Base-by-base conservation (phyloP, 345 rosid species). In the Moringa oleifera region DNA sequence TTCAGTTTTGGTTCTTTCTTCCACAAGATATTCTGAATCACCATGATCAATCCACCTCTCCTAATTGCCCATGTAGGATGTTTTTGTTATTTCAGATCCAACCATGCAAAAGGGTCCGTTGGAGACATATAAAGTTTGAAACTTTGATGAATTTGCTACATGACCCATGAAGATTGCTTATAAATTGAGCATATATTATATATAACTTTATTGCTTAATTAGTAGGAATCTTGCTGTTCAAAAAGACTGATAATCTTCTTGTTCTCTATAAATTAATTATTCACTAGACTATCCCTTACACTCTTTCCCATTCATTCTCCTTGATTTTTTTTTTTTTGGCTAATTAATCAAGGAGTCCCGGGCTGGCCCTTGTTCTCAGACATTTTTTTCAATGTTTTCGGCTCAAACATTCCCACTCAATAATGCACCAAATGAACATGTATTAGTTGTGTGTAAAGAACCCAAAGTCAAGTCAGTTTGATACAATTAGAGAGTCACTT, bases 181-280 rank as follows among this genome's bases (percentile, higher is more conserved):
- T n/a, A n/a, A n/a, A n/a, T n/a, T n/a, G n/a, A n/a, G n/a, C n/a
- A n/a, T n/a, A n/a, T n/a, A n/a, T n/a, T n/a, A n/a, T n/a, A n/a
- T n/a, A n/a, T n/a, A n/a, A n/a, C n/a, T n/a, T n/a, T n/a, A n/a
- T n/a, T n/a, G n/a, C n/a, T n/a, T n/a, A n/a, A n/a, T 61, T 60
- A 51, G 71, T 57, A 68, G 73, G 70, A 57, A 70, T 77, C 71
- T 70, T 24, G 21, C 51, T 64, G 41, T 46, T 17, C 20, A 45
- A 2, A 41, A 54, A 37, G 55, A n/a, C 51, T 37, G n/a, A n/a
- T 28, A 18, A 66, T 66, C 46, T 36, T 69, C 23, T 66, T 59
- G 63, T 58, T 64, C 51, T 50, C 47, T 41, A 25, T 47, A 25
- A 51, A 51, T 20, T 23, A 28, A 23, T 74, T 58, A 54, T 58